Evolutionary conservation across 495 filamentous ascomycete genomes (phyloP).

Genomic region (Bombardia bombarda): DNA sequence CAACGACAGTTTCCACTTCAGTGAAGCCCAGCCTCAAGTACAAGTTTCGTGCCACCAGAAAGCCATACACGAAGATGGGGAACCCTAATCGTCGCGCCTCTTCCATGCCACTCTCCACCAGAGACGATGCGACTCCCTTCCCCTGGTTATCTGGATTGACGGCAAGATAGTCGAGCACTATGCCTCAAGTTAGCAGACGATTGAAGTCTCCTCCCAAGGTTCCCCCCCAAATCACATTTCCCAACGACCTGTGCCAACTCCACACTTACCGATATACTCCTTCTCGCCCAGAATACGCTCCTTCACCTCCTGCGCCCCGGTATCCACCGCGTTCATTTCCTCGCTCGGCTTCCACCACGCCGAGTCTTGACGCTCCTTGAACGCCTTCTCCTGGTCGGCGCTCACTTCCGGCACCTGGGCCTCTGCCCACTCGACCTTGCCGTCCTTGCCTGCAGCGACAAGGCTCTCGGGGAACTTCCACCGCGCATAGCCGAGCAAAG

Average conservation of each 20-base stretch:
- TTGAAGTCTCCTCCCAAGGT: too few species aligned
- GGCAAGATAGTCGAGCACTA: conserved; percentile 4
- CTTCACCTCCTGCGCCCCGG: not conserved
- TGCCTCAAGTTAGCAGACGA: not conserved
- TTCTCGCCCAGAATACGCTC: not conserved
- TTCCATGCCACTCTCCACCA: not conserved
- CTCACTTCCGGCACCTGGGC: conserved; percentile 1
- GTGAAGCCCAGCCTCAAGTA: conserved; percentile 1
- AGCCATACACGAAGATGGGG: conserved; percentile 2
- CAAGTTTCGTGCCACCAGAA: not conserved
- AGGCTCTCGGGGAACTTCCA: conserved; percentile 1
- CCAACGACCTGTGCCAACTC: too few species aligned
- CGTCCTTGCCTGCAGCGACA: not conserved
- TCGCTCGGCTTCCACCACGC: not conserved
- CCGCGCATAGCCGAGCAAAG: not conserved
- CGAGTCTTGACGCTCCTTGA: not conserved
- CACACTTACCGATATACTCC: conserved; percentile 1
- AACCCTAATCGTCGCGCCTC: not conserved
- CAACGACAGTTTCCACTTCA: not conserved
- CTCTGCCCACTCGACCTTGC: not conserved
- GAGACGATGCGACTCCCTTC: not conserved
- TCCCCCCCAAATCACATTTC: too few species aligned
- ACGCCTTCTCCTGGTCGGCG: not conserved
- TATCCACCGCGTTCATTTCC: conserved; percentile 1
- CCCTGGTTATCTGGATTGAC: not conserved